A percentile compares a stretch with the other conserved stretches of the same genome.
Conservation (phyloP, 495 filamentous ascomycete genomes). For the Lophium mytilinum region DNA sequence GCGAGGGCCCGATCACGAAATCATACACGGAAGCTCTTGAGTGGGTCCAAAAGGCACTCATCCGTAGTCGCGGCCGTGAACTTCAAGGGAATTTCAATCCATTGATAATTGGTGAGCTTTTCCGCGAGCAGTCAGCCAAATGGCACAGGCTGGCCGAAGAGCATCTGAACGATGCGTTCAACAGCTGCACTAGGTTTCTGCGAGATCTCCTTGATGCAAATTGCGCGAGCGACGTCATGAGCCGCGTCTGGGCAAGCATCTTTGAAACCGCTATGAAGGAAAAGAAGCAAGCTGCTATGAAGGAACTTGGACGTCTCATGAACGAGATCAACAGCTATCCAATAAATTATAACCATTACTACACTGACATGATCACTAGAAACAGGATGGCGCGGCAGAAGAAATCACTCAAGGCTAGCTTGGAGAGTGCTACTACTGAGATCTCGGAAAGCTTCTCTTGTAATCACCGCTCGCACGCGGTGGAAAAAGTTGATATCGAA, state of each 20-base stretch:
- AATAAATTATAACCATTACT: background rate
- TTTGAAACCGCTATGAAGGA: background rate
- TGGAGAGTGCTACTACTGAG: constrained; percentile 1
- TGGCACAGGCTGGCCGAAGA: background rate
- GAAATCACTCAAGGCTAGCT: background rate
- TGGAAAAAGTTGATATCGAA: background rate
- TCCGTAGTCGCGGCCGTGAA: background rate
- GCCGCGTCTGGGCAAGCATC: background rate
- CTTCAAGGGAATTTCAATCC: background rate
- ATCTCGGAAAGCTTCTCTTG: too few species aligned
- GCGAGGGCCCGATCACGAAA: background rate
- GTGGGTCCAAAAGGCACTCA: background rate
- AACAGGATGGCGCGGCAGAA: background rate
- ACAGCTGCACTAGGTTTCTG: background rate
- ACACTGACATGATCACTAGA: background rate
- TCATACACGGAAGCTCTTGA: background rate
- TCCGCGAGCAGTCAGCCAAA: background rate
- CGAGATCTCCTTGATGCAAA: background rate
- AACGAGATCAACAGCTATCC: background rate
- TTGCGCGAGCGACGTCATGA: background rate
- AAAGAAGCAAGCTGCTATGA: background rate
- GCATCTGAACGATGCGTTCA: background rate
- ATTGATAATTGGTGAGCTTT: background rate
- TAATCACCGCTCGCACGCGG: too few species aligned
- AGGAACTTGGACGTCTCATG: background rate